Evolutionary conservation across 306 rosid species (phyloP), one percentile per base, ranked within the genome.

Genomic region (Vigna radiata): DNA sequence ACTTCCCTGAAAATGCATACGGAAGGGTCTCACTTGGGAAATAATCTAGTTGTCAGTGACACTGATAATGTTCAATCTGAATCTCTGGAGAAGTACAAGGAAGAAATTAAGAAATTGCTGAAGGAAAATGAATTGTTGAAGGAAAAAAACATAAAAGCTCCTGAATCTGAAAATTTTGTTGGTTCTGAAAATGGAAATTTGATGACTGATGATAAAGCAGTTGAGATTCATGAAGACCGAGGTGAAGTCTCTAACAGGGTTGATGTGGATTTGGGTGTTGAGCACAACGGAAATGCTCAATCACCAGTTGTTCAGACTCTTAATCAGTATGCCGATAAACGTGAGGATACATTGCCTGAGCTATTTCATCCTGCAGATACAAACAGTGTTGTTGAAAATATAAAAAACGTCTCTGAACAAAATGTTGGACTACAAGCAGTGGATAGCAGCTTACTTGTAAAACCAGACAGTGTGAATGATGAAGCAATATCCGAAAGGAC

Each of bases 1-100:
- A 87, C 94, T 62, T 87, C 97, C 23, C 86, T 95, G 86, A 95
- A 92, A 87, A 77, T 91, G 97, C 96, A 88, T 36, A 87, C 85
- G 82, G 96, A 85, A 78, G 97, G 91, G 66, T 92, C 88, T 84
- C 64, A 6, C 67, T 83, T 80, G 36, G 90, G 91, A 73, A 74
- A 58, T 67, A 81, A 76, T 86, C 77, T 77, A 29, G 74, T 75
- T 49, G 81, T 72, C 46, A 48, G 53, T 73, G 91, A 95, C 56
- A 74, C 75, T 65, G 81, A 87, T 72, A 70, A 80, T 82, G 82
- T 74, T 59, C 90, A 83, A 80, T 79, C 87, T 72, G 83, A 80
- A 64, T 84, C 87, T 55, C 70, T 81, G 69, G 97, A 89, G 70
- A 86, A 59, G 63, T 91, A 91, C 81, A 88, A 89, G 90, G 97